Evolutionary conservation across 2,329 filamentous ascomycete species (phyloP).

Genomic region (Neopestalotiopsis sp.): DNA sequence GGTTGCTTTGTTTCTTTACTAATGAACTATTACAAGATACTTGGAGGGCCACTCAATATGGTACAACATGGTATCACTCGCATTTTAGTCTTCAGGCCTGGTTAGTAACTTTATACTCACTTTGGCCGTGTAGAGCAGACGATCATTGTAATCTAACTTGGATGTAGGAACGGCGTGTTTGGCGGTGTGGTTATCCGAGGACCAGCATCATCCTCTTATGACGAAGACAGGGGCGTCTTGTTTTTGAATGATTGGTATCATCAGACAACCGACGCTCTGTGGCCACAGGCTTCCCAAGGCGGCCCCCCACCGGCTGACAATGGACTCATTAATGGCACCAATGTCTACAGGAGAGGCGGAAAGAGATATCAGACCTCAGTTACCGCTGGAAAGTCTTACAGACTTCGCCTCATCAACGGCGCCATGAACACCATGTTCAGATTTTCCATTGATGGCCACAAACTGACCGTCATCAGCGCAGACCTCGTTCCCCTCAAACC

Average conservation of each 20-base stretch:
- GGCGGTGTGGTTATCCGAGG: conserved; percentile 68
- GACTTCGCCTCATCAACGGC: conserved; percentile 51
- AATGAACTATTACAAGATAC: neutral
- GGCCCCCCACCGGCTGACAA: conserved; percentile 48
- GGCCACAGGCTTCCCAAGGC: conserved; percentile 29
- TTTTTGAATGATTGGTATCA: conserved; percentile 66
- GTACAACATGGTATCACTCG: conserved; percentile 65
- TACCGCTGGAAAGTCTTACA: conserved; percentile 48
- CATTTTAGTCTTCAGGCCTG: conserved; percentile 57
- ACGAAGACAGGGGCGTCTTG: conserved; percentile 66
- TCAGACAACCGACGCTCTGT: conserved; percentile 45
- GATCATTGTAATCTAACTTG: neutral
- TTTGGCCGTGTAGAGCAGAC: neutral
- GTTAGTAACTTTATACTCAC: neutral
- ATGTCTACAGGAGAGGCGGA: conserved; percentile 41
- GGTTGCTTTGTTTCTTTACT: neutral
- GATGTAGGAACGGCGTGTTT: conserved; percentile 57
- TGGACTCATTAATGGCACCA: conserved; percentile 42
- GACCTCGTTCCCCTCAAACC: conserved; percentile 62
- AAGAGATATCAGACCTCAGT: conserved; percentile 45
- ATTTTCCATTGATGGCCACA: conserved; percentile 59
- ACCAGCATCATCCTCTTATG: conserved; percentile 63
- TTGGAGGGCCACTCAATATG: conserved; percentile 44
- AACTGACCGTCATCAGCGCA: conserved; percentile 56
- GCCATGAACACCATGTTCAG: conserved; percentile 45